phyloP scores from a whole-genome alignment of 163 green algal species.

The Chlorella variabilis region DNA sequence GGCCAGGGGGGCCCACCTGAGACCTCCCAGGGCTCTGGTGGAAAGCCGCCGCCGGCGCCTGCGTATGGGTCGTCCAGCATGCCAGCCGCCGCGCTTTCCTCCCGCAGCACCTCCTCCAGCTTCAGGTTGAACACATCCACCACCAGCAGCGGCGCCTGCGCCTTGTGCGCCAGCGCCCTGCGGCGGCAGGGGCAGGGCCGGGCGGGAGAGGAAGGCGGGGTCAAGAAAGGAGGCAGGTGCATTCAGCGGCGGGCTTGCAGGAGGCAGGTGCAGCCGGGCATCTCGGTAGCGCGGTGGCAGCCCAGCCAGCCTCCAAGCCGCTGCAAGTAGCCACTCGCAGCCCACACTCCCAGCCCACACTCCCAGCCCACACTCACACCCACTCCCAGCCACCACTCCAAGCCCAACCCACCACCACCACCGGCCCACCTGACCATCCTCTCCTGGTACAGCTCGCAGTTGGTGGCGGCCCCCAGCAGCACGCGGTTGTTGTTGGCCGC shows the following conservation, averaged over 20 bases:
- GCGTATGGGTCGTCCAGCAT: constrained; percentile 15
- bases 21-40: constrained; percentile 1
- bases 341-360: too few species aligned
- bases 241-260: too few species aligned
- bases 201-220: neutral
- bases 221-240: too few species aligned
- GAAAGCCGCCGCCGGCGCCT: constrained; percentile 6
- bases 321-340: neutral
- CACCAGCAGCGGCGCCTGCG: constrained; percentile 26
- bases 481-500: constrained; percentile 38
- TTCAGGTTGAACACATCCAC: constrained; percentile 36
- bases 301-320: neutral
- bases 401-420: neutral
- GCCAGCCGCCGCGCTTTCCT: neutral
- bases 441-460: constrained; percentile 52
- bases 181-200: too few species aligned
- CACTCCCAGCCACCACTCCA: neutral
- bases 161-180: constrained; percentile 38
- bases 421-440: constrained; percentile 27
- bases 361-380: too few species aligned
- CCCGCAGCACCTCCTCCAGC: constrained; percentile 39
- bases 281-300: neutral
- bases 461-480: constrained; percentile 38
- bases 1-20: neutral
- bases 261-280: neutral